Evolutionary conservation across 805 yeast species (phyloP), one percentile per base, ranked within the genome.

Genomic region (Yarrowia divulgata): DNA sequence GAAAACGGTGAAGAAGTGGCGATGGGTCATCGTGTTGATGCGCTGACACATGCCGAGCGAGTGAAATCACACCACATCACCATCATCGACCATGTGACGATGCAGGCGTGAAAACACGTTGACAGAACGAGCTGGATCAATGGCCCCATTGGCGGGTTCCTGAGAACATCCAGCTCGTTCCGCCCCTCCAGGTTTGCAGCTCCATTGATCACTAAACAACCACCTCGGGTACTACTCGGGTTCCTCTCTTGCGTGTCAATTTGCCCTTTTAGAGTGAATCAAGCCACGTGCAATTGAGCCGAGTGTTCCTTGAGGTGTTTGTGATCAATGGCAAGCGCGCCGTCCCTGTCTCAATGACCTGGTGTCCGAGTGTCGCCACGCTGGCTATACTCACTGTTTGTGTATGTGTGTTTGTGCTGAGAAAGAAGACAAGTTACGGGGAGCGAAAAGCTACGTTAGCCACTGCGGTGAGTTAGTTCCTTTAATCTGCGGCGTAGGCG

Each of bases 401-500:
- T 60, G 66, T 57, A 57, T 57, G 49, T 55, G 48, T 58, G 66
- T 43, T 19, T 60, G 66, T 60, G 66, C 66, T 60, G 66, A 29
- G 66, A 60, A 60, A 60, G 66, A 60, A 60, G 66, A 34, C 66
- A 60, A 60, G 66, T 60, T 60, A 23, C 18, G 14, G 29, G n/a
- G 42, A 39, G 52, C 66, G 66, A 60, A 60, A 60, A 60, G 52
- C 66, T 34, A 60, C 42, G 42, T 57, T 57, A 55, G 62, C 46
- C 62, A 34, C 52, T 45, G 42, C 52, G 52, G 66, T 60, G 50
- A 34, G 50, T 45, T 60, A 45, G 66, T 34, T 45, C 52, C 66
- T 34, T 43, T 45, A 43, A 60, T 45, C 66, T 60, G 66, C 66
- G 66, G 66, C 66, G 40, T 45, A 60, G 66, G 66, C 66, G 66